Evolutionary conservation across 306 rosid genomes (phyloP), one percentile per base, ranked within the genome.

Genomic region (Ormosia emarginata): DNA sequence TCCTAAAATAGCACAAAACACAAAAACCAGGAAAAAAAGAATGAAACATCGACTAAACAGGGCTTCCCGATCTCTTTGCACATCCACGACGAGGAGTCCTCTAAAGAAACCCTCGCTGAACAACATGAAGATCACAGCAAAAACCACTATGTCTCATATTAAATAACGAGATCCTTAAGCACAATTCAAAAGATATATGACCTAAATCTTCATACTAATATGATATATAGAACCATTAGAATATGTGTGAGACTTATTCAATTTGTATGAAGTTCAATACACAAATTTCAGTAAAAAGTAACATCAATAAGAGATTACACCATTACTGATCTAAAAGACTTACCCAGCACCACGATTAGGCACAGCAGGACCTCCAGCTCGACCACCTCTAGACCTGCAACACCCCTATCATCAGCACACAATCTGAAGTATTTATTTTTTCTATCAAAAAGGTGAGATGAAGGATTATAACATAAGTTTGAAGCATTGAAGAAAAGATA

Each of bases 371-470:
- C 83, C 87, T 79, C 87, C 89, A 78, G 41, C 80, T 40, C 67
- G 91, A 37, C 89, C 91, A 36, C 86, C 88, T 83, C 92, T 84
- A 43, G 94, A 82, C 90, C 98, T 94, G 87, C 82, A 85, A 64
- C 24, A 58, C 3, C 32, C n/a, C 32, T 11, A 69, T 73, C 65
- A 56, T 85, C 39, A 85, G 85, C 69, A 46, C 11, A 77, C 41
- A 36, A 14, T 75, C 30, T 30, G 15, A 50, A 47, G 47, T 13
- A 3, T 46, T 30, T 71, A 41, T n/a, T 32, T 37, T 40, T 29
- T 36, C 39, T 12, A 65, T 55, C 7, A 43, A 33, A 44, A 56
- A 13, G 5, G 32, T 1, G 71, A 53, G 56, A 80, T n/a, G n/a
- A 69, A 49, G 33, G 50, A 55, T 49, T 40, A 40, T 7, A 65